phyloP scores from a whole-genome alignment of 129 eudicot species.

The Logfia minima region DNA sequence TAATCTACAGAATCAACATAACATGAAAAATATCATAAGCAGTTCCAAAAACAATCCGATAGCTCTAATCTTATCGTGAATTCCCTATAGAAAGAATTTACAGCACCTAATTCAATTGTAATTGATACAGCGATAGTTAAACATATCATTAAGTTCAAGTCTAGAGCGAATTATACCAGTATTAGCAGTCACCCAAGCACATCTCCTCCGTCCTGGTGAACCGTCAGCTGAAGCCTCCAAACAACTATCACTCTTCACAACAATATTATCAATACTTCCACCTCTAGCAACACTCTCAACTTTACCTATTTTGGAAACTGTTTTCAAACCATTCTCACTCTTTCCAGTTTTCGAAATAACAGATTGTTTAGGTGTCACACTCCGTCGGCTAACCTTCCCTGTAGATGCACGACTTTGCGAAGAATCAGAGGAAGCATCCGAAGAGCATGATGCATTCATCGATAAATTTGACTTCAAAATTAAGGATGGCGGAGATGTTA shows the following conservation, averaged over 20 bases:
- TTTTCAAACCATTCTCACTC: constrained; percentile 30
- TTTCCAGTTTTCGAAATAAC: constrained; percentile 33
- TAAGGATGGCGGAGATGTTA: constrained; percentile 39
- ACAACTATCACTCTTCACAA: constrained; percentile 32
- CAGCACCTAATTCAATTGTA: constrained; percentile 3
- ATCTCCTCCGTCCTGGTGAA: constrained; percentile 54
- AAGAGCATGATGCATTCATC: constrained; percentile 83
- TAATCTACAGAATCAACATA: constrained; percentile 6
- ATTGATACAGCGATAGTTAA: not conserved
- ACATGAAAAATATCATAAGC: not conserved
- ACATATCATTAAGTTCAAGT: constrained; percentile 8
- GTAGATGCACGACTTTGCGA: constrained; percentile 73
- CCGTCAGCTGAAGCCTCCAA: constrained; percentile 39
- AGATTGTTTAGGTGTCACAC: constrained; percentile 40
- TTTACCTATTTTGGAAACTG: constrained; percentile 25
- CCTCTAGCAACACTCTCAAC: constrained; percentile 31
- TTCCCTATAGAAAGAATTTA: constrained; percentile 18
- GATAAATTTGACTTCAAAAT: constrained; percentile 53
- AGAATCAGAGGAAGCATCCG: constrained; percentile 90
- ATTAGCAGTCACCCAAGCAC: constrained; percentile 90
- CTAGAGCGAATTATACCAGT: constrained; percentile 50
- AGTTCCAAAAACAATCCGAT: constrained; percentile 8
- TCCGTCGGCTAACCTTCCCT: constrained; percentile 57
- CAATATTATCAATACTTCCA: constrained; percentile 36
- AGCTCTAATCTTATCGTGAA: not conserved